These are phyloP conservation scores for Starmera pachycereana DNA, from an alignment of 805 yeast species.

Conservation along the genomic window DNA sequence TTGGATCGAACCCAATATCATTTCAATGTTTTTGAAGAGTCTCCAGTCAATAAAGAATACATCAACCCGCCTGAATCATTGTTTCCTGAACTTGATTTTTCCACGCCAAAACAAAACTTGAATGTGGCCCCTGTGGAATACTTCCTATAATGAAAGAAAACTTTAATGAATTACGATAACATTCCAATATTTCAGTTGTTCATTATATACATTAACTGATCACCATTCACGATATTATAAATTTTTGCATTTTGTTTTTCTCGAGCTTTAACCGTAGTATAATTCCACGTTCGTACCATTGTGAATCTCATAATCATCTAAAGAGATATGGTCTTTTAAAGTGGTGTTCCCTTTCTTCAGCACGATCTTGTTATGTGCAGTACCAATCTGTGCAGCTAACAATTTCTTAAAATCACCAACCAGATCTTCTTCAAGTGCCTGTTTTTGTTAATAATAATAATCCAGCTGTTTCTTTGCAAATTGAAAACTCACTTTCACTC, in stretches of 20 bases:
- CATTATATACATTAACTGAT: too few species aligned
- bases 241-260: too few species aligned
- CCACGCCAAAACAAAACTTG: slow-evolving; percentile 3
- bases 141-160: slow-evolving; percentile 25
- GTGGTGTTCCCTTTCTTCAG: slow-evolving; percentile 80
- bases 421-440: slow-evolving; percentile 72
- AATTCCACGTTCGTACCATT: slow-evolving; percentile 82
- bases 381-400: slow-evolving; percentile 74
- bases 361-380: slow-evolving; percentile 48
- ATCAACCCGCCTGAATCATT: slow-evolving; percentile 15
- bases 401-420: slow-evolving; percentile 87
- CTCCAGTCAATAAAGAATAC: slow-evolving; percentile 74
- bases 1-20: slow-evolving; percentile 53
- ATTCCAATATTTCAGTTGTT: too few species aligned
- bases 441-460: neutral
- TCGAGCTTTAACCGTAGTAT: slow-evolving; percentile 45
- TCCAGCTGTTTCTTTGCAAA: neutral
- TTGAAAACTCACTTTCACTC: slow-evolving; percentile 42
- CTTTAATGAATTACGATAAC: too few species aligned
- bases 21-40: slow-evolving; percentile 94
- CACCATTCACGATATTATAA: too few species aligned
- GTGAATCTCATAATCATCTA: slow-evolving; percentile 93
- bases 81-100: slow-evolving; percentile 5
- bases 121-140: slow-evolving; percentile 38
- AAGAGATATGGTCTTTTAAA: slow-evolving; percentile 78